Evolutionary conservation across 2,329 filamentous ascomycete species (phyloP), one percentile per base, ranked within the genome.

Genomic region (Pyrenophora teres): DNA sequence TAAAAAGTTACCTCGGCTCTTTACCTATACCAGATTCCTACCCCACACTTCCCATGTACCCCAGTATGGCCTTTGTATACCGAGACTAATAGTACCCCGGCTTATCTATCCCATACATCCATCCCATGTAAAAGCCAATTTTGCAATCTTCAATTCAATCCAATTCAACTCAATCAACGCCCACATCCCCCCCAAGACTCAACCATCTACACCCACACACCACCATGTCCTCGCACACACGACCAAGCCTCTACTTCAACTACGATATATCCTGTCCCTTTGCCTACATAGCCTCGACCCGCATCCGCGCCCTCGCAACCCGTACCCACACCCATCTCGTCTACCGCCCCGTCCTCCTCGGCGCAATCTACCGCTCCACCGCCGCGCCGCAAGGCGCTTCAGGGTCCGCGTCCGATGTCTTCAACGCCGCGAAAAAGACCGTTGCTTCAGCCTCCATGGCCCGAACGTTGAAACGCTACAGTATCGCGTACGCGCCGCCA

Each of bases 181-280:
- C 9, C 31, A 4, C 16, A 2, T 27, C 8, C 5, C n/a, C 4
- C 6, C 39, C 4, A 15, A 10, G n/a, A 4, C 3, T 33, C 4
- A 15, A 10, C 21, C 4, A 3, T 13, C 9, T 3, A 16, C 36
- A 5, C 23, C 4, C 36, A 2, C 31, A 25, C 33, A 15, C 2
- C 36, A 51, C 9, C 31, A 66, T 64, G 61, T 15, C 52, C 10
- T 13, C 15, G 25, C 25, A 16, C 23, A 9, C 18, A 25, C 12
- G 16, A 12, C 40, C 51, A 10, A 50, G 43, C 16, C 54, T 70
- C 7, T 58, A 65, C 23, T 70, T 69, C 52, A 62, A 65, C 54
- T 69, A 69, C 54, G 67, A 70, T 50, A 72, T 73, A 23, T 72
- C 70, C 7, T 73, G 70, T 39, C 70, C 70, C 5, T 72, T 71